Conservation (phyloP, 148 eudicot genomes). For the Drosera capensis region DNA sequence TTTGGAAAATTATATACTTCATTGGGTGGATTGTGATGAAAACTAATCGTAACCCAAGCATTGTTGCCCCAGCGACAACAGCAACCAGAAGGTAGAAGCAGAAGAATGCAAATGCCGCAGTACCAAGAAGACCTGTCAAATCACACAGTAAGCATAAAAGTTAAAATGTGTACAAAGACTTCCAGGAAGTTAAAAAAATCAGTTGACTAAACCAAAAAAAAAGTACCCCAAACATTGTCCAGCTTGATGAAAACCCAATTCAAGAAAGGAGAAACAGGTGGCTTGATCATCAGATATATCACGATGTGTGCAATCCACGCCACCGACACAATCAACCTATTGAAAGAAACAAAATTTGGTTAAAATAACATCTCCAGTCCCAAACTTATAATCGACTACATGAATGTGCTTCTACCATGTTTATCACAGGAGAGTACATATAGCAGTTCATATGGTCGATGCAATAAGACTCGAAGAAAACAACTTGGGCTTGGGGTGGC, state of each 20-base stretch:
- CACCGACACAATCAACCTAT: conserved; percentile 90
- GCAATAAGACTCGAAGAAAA: background rate
- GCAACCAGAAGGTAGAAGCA: conserved; percentile 95
- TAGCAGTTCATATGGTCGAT: no score
- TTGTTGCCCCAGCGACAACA: conserved; percentile 90
- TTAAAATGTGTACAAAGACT: background rate
- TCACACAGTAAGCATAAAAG: conserved; percentile 1
- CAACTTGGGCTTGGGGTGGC: no score
- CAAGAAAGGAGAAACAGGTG: conserved; percentile 87
- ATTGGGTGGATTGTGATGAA: conserved; percentile 96
- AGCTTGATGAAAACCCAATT: conserved; percentile 83
- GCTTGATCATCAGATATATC: conserved; percentile 74
- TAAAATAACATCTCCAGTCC: background rate
- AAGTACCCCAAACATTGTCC: conserved; percentile 81
- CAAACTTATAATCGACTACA: background rate
- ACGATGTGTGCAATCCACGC: conserved; percentile 94
- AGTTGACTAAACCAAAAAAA: background rate
- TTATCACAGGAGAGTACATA: background rate
- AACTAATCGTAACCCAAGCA: conserved; percentile 90
- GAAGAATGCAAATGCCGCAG: conserved; percentile 95
- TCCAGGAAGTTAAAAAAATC: background rate
- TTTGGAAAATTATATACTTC: conserved; percentile 42
- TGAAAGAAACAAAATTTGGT: conserved; percentile 5
- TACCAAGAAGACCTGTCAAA: conserved; percentile 83
- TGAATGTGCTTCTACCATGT: background rate